Evolutionary conservation across 2,329 filamentous ascomycete species (phyloP), one percentile per base, ranked within the genome.

Genomic region (Paracorniculantispora psalliotae): DNA sequence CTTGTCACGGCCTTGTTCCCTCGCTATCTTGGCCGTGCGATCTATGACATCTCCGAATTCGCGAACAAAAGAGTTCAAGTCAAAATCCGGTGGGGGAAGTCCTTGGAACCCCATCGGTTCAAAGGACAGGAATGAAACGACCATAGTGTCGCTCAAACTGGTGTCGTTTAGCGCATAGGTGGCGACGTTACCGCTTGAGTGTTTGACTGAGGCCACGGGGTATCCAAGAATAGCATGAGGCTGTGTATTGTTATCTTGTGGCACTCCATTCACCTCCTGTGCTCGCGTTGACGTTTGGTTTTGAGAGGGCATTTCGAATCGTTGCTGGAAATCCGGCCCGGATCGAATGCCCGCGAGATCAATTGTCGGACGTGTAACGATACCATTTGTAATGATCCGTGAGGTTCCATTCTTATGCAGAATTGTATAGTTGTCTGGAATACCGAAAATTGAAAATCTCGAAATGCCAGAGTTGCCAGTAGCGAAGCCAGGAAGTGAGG

Each of bases 1-100:
- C 66, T 81, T 84, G 1, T 74, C 81, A 66, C 85, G 85, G 1
- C 77, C 75, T 2, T 73, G 72, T 1, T 68, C 62, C 46, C 77
- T 75, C 9, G 77, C 77, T 43, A 73, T 70, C 0, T 33, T 17
- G 13, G 55, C 46, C 5, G 55, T 58, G 23, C 37, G 35, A 19
- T 51, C 46, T 3, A 58, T 12, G 4, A 57, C 55, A 21, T 74
- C 71, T 17, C 86, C 72, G 63, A 85, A 80, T 13, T 59, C 59
- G 9, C 73, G 51, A 15, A 69, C 64, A 25, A 68, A 62, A 1
- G 41, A 49, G 25, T 61, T 51, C 43, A 66, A 66, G 23, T 65
- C 64, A 55, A 30, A 65, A 58, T 19, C 59, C 59, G 7, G 8
- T 44, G 12, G 13, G 6, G 23, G 21, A 21, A 46, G 25, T 13